Base-by-base conservation (phyloP, 2,329 filamentous ascomycete genomes). In the Cercospora berteroae region DNA sequence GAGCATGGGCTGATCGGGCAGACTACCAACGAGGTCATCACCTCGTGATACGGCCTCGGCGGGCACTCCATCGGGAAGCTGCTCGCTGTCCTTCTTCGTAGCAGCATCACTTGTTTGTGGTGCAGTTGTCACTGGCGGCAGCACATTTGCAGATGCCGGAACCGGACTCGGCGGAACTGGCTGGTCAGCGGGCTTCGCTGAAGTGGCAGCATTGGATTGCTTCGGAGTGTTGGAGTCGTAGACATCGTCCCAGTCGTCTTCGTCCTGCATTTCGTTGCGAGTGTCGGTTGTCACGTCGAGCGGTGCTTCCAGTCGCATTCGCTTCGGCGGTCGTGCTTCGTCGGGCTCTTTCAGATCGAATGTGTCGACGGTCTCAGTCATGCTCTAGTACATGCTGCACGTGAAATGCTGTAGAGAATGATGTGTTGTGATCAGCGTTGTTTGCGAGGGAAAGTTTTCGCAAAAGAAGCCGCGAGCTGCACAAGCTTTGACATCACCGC, bases 261-360 rank as follows among this genome's bases (percentile, higher is more conserved):
- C 74, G 48, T 76, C 74, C 25, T 71, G 68, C 64, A 75, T 73
- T 59, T 77, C 75, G 55, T 77, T 67, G 57, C 71, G 72, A 4
- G 71, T 67, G 10, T 73, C 69, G 52, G 70, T 68, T 2, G 79
- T 76, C 68, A 76, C 75, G 69, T 76, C 72, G 68, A 77, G 71
- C 61, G 77, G 74, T 64, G 74, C 77, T 69, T 82, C 80, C 64
- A 80, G 74, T 71, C 78, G 75, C 68, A 77, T 77, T 74, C 78
- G 78, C 76, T 82, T 82, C 65, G 78, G 76, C 50, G 80, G 80
- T 52, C 74, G 68, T 60, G 70, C 62, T 63, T 74, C 73, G 66
- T 75, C 73, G 25, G 72, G 67, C 7, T 74, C 65, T 56, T 67
- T 31, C n/a, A 57, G 55, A 57, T 36, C 31, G n/a, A 59, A 25